Percentiles rank a stretch among this genome's conserved stretches.
These are phyloP conservation scores for Byssothecium circinans DNA, from an alignment of 2,329 filamentous ascomycete species.

Conservation along the genomic window DNA sequence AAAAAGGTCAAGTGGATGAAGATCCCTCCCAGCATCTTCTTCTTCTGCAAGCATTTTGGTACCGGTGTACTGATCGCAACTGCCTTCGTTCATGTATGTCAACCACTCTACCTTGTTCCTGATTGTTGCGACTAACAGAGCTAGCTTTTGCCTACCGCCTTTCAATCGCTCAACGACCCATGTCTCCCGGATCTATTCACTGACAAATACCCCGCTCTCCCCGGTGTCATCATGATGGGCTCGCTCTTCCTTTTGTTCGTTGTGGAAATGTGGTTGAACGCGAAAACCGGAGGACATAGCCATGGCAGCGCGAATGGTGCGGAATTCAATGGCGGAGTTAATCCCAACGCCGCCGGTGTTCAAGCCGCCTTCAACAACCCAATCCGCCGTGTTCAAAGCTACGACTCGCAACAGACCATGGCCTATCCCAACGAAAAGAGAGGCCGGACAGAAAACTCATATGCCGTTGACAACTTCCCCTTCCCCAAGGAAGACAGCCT, in stretches of 20 bases:
- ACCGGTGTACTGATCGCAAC: conserved; percentile 86
- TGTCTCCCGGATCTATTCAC: conserved; percentile 63
- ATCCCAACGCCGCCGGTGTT: conserved; percentile 23
- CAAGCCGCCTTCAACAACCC: conserved; percentile 36
- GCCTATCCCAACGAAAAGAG: conserved; percentile 38
- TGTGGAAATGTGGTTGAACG: conserved; percentile 64
- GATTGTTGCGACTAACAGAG: conserved; percentile 7
- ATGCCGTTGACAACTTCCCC: conserved; percentile 32
- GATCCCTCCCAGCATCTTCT: conserved; percentile 60
- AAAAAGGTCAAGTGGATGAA: conserved; percentile 61
- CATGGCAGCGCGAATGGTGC: conserved; percentile 60
- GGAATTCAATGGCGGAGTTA: conserved; percentile 29
- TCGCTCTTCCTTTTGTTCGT: conserved; percentile 64
- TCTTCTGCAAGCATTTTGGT: conserved; percentile 63
- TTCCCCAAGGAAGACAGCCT: conserved; percentile 31
- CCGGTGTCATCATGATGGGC: conserved; percentile 67
- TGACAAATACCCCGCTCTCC: conserved; percentile 62
- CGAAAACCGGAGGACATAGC: conserved; percentile 60
- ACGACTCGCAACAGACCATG: conserved; percentile 41
- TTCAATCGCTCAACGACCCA: conserved; percentile 50
- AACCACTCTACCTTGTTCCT: too few relatives aligned
- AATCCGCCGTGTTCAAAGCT: conserved; percentile 35
- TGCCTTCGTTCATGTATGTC: conserved; percentile 70
- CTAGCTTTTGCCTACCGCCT: conserved; percentile 61
- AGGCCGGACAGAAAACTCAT: conserved; percentile 37